A percentile compares a stretch with the other conserved stretches of the same genome.
phyloP scores from a whole-genome alignment of 257 asterid species.

The Nicotiana sylvestris region DNA sequence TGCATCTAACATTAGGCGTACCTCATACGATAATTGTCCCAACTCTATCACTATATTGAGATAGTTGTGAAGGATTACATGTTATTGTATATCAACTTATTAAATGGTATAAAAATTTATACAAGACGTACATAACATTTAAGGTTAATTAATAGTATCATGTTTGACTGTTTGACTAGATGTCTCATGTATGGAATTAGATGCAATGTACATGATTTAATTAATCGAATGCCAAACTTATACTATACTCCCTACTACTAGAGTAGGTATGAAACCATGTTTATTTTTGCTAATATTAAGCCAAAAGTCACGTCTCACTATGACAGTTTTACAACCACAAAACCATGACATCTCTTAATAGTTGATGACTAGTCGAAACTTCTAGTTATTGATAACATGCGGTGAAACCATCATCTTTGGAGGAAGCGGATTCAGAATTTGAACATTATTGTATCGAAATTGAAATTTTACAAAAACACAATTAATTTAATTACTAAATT shows the following conservation, averaged over 20 bases:
- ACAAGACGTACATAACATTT: too few relatives aligned
- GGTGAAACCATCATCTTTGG: neutral
- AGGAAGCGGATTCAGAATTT: too few relatives aligned
- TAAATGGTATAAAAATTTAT: neutral
- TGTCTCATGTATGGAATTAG: neutral
- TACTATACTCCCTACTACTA: neutral
- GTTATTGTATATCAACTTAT: neutral
- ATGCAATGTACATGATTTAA: neutral
- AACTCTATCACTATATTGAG: too few relatives aligned
- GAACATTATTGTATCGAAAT: too few relatives aligned
- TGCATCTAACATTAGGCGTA: too few relatives aligned
- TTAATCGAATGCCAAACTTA: neutral
- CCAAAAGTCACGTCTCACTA: neutral
- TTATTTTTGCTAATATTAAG: neutral
- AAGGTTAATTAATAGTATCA: neutral
- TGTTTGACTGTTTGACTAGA: too few relatives aligned
- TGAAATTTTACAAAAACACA: too few relatives aligned
- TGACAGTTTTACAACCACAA: neutral
- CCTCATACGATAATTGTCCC: too few relatives aligned
- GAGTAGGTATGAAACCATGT: neutral
- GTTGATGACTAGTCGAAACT: neutral
- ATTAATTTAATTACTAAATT: too few relatives aligned
- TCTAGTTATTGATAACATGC: neutral
- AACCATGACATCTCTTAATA: neutral
- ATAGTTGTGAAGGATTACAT: too few relatives aligned